Base-by-base conservation (phyloP, 768 basidiomycete genomes). In the Trichaptum fuscoviolaceum region DNA sequence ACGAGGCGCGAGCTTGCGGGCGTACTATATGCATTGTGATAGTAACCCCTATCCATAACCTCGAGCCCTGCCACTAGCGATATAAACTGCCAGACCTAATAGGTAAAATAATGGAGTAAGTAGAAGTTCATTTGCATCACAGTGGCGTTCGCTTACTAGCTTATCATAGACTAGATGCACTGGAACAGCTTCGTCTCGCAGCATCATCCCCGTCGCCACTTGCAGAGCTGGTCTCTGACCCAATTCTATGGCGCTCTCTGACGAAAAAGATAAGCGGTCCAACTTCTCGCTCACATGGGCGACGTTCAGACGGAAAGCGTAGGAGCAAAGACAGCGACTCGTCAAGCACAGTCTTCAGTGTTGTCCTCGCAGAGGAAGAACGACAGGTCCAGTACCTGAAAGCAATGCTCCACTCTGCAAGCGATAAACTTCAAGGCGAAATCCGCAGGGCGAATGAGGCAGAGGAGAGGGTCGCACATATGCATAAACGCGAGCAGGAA, bases 371-470 rank as follows among this genome's bases (percentile, higher is more conserved):
- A 68, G 73, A 87, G 67, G 86, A 87, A 73, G 86, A 88, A 72
- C 80, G 82, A 64, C 84, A 86, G 69, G 78, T 80, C n/a, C 79
- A 79, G 65, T 80, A 82, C 65, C 79, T 87, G 67, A 87, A 86
- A 72, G 77, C 80, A 30, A 71, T 85, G 26, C 79, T 89, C 25
- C 79, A 81, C 64, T 75, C 74, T 60, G 81, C 87, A 5, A 80
- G 81, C 23, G 84, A 86, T 64, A 80, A 81, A 62, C 77, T 90
- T 52, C 84, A 88, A 70, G 76, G 80, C 61, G 87, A 88, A 76
- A 83, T 80, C 64, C 80, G 81, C 27, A 77, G 84, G 61, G 85
- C 82, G n/a, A 83, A 84, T 59, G 79, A 82, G 42, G 83, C 83
- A 0, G 80, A 80, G 36, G 69, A 77, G 57, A 82, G 86, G 57